Conservation (phyloP, 257 asterid genomes). For the Jacaranda copaia region DNA sequence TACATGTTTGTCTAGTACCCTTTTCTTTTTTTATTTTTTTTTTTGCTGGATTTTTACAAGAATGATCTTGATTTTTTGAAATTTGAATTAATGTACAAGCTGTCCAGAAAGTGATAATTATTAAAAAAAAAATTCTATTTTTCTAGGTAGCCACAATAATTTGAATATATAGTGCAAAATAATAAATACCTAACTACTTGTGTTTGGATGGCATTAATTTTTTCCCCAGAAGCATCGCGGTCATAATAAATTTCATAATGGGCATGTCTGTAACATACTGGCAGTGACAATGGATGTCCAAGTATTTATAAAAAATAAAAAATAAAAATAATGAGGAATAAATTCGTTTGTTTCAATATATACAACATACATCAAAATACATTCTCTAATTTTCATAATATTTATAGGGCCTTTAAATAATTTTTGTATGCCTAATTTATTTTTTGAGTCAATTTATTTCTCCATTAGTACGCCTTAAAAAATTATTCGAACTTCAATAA, state of each 20-base stretch:
- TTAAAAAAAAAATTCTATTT: too few relatives aligned
- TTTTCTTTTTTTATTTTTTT: not conserved
- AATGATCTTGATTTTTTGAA: not conserved
- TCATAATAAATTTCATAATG: conserved; percentile 44
- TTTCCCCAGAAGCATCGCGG: conserved; percentile 35
- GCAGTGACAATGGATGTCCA: not conserved
- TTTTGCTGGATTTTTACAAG: not conserved
- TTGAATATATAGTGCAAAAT: conserved; percentile 25
- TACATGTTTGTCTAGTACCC: not conserved
- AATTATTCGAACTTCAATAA: too few relatives aligned
- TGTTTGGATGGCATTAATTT: conserved; percentile 35
- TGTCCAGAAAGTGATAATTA: conserved; percentile 39
- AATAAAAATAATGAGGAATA: not conserved
- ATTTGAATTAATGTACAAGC: not conserved
- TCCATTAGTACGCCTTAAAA: too few relatives aligned
- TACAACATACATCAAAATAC: not conserved
- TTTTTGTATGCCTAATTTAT: not conserved
- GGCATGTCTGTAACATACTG: conserved; percentile 36
- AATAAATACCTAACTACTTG: conserved; percentile 42
- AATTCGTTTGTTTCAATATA: not conserved
- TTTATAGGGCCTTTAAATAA: not conserved
- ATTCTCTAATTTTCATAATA: not conserved
- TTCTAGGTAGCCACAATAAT: conserved; percentile 28
- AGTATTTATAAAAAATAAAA: not conserved
- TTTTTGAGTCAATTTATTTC: too few relatives aligned